Evolutionary conservation across 805 yeast genomes (phyloP).

Genomic region (Candida hispaniensis): DNA sequence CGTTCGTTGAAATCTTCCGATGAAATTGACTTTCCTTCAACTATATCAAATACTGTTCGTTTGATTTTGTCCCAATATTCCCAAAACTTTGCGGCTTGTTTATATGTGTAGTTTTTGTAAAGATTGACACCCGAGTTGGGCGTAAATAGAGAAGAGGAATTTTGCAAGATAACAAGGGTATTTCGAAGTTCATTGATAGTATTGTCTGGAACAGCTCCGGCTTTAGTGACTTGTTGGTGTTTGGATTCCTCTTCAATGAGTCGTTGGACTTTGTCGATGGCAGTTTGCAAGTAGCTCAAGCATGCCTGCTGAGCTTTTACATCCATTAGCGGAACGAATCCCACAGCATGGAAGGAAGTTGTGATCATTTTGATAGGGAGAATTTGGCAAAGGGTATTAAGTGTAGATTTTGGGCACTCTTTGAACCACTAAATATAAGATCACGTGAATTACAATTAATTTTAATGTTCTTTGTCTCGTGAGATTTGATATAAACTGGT

Average conservation of each 20-base stretch:
- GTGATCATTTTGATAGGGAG: too few relatives aligned
- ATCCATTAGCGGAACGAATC: conserved; percentile 27
- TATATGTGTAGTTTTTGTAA: conserved; percentile 16
- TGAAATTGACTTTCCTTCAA: conserved; percentile 27
- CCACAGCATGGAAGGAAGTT: conserved; percentile 20
- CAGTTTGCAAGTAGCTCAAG: conserved; percentile 23
- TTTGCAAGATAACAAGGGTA: conserved; percentile 20
- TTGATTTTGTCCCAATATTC: conserved; percentile 31
- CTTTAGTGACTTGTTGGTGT: conserved; percentile 18
- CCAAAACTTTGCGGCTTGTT: conserved; percentile 29
- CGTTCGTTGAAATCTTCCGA: conserved; percentile 12
- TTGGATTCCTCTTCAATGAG: conserved; percentile 18
- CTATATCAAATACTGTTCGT: conserved; percentile 26
- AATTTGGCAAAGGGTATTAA: too few relatives aligned
- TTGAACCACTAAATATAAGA: too few relatives aligned
- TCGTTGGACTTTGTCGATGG: conserved; percentile 20
- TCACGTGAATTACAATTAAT: too few relatives aligned
- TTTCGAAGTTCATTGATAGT: conserved; percentile 19
- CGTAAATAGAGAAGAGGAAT: conserved; percentile 20
- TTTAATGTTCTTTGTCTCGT: too few relatives aligned
- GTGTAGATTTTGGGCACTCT: too few relatives aligned
- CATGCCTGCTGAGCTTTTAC: conserved; percentile 29
- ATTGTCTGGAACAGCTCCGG: conserved; percentile 20
- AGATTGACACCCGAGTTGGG: conserved; percentile 19
- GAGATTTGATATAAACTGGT: too few relatives aligned